Evolutionary conservation across 176 grass and related monocot species (phyloP).

Genomic region (Oryza punctata): DNA sequence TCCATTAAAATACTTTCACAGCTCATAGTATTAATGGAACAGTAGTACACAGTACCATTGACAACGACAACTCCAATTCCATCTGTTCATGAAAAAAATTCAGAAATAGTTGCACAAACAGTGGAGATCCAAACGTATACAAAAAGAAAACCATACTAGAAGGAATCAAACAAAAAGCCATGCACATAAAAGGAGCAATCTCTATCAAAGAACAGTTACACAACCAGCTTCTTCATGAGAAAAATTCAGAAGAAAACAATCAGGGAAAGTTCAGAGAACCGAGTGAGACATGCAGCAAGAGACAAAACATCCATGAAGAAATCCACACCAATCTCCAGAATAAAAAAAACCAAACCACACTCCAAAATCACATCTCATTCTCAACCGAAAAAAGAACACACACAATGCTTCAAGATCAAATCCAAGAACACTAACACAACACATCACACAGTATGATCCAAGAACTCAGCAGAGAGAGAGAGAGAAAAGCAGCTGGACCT

Average conservation of each 20-base stretch:
- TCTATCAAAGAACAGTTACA: background rate
- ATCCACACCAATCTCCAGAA: background rate
- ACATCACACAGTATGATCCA: background rate
- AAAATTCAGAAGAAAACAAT: slow-evolving; percentile 6
- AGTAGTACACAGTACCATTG: slow-evolving; percentile 15
- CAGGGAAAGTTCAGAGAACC: background rate
- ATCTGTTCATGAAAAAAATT: background rate
- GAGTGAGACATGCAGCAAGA: background rate
- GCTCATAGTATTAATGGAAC: slow-evolving; percentile 35
- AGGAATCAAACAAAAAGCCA: background rate
- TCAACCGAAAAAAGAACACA: background rate
- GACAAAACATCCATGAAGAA: background rate
- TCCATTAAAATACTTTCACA: background rate
- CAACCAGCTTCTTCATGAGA: background rate
- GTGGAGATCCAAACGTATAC: background rate
- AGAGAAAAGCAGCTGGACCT: slow-evolving; percentile 39
- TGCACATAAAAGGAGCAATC: background rate
- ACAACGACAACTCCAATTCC: background rate
- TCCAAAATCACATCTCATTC: background rate
- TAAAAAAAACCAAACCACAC: background rate
- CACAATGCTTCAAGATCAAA: background rate
- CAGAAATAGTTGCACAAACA: background rate
- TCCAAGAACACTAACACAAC: slow-evolving; percentile 24
- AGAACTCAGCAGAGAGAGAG: background rate
- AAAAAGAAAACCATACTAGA: background rate